Evolutionary conservation across 129 eudicot species (phyloP), one percentile per base, ranked within the genome.

Genomic region (Centaurea solstitialis): DNA sequence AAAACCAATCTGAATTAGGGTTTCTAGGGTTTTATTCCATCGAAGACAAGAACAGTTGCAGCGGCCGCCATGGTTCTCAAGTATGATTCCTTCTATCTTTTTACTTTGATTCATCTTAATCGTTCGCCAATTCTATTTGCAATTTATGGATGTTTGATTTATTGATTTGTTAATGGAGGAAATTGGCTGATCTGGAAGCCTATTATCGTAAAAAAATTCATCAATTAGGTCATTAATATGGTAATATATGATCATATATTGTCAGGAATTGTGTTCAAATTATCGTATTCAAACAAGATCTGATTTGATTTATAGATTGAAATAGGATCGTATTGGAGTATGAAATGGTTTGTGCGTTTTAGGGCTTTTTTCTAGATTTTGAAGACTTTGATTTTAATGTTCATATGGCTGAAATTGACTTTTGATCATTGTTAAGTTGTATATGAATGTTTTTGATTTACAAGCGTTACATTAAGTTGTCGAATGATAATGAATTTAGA

Each of bases 1-100:
- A 73, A 41, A 61, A 9, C 73, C 15, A 62, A 80, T 20, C 73
- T 72, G 30, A 33, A 80, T 80, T 72, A 80, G 65, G 65, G 65
- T 57, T 57, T 57, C 65, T 1, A 57, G 65, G 65, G 65, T 57
- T 57, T 57, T n/a, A 57, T 57, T 57, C 18, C 6, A 57, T 57
- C 65, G 22, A 9, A 57, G 22, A 57, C 65, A 57, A 57, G 65
- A 57, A 57, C 65, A 17, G 65, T 57, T 5, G 22, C 65, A 57
- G 65, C 65, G 65, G 65, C 65, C 65, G 65, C 23, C 65, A 57
- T 57, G 65, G 65, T 57, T 57, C 65, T 57, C 65, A 57, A 57
- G 65, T 57, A 57, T 57, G 65, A 17, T 57, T 57, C 65, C 65
- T n/a, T 57, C 22, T 17, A 57, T 57, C 65, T 9, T 57, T 3